phyloP scores from a whole-genome alignment of 331 rosid genomes.

The Saraca asoca region DNA sequence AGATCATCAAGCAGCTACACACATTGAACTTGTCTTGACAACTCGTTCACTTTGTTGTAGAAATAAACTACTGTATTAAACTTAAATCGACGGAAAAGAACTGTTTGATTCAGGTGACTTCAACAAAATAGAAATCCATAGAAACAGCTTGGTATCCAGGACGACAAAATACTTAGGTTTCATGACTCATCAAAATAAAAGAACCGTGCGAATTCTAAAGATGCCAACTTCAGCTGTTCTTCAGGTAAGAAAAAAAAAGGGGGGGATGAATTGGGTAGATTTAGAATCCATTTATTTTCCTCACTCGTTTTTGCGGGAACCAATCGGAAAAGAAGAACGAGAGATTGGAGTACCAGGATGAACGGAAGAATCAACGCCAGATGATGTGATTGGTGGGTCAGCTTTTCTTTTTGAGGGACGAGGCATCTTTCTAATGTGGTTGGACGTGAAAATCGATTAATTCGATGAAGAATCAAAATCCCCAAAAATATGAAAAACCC shows the following conservation, averaged over 20 bases:
- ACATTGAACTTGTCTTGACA: slow-evolving; percentile 2
- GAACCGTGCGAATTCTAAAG: slow-evolving; percentile 11
- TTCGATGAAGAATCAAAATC: slow-evolving; percentile 26
- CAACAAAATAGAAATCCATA: neutral
- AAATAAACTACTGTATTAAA: too few species aligned
- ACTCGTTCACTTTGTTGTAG: neutral
- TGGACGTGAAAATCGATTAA: slow-evolving; percentile 12
- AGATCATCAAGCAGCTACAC: slow-evolving; percentile 7
- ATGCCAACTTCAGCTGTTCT: slow-evolving; percentile 25
- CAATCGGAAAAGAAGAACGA: slow-evolving; percentile 16
- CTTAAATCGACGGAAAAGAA: too few species aligned
- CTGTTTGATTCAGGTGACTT: neutral
- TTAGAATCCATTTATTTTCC: neutral
- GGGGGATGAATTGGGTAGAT: neutral
- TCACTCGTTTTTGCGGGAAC: slow-evolving; percentile 31
- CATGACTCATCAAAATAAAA: neutral
- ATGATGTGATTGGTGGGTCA: slow-evolving; percentile 39
- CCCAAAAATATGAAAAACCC: slow-evolving; percentile 34
- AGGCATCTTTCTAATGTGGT: slow-evolving; percentile 51
- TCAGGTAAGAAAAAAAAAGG: neutral
- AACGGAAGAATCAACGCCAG: slow-evolving; percentile 46
- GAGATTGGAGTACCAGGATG: slow-evolving; percentile 50
- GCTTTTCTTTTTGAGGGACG: slow-evolving; percentile 60
- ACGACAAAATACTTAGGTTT: neutral
- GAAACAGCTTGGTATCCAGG: neutral